A percentile compares a stretch with the other conserved stretches of the same genome.
Conservation (phyloP, 495 filamentous ascomycete species). For the Parathielavia hyrcaniae region DNA sequence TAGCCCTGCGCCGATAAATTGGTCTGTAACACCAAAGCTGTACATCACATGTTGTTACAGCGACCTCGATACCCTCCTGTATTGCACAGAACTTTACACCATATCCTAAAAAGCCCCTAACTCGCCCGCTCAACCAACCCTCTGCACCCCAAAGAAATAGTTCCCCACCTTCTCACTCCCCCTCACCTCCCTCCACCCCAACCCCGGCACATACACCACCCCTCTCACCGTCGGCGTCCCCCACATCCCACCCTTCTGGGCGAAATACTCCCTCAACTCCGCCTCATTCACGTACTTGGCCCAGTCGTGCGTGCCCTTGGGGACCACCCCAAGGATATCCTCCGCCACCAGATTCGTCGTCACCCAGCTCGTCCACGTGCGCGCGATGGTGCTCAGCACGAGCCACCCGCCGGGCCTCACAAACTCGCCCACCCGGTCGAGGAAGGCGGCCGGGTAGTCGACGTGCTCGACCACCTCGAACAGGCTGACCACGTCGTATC, state of each 20-base stretch:
- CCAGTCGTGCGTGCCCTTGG: slow-evolving; percentile 93
- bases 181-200: slow-evolving; percentile 81
- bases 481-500: slow-evolving; percentile 66
- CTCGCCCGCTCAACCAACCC: slow-evolving; percentile 9
- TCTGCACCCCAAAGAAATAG: slow-evolving; percentile 90
- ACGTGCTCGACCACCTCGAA: slow-evolving; percentile 98
- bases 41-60: no score
- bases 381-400: slow-evolving; percentile 80
- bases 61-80: neutral
- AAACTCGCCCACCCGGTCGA: slow-evolving; percentile 59
- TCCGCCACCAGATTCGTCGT: slow-evolving; percentile 91
- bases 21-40: neutral
- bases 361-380: slow-evolving; percentile 79
- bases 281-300: slow-evolving; percentile 83
- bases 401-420: slow-evolving; percentile 91
- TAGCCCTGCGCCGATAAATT: slow-evolving; percentile 20
- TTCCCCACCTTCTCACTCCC: slow-evolving; percentile 87
- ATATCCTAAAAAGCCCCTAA: neutral
- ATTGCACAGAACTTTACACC: neutral
- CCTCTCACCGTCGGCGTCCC: slow-evolving; percentile 60
- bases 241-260: slow-evolving; percentile 45
- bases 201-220: slow-evolving; percentile 79
- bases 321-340: slow-evolving; percentile 80
- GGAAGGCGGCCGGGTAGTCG: slow-evolving; percentile 60
- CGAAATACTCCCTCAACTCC: slow-evolving; percentile 62